Conservation (phyloP, 2,329 filamentous ascomycete species). For the Pyrenophora graminea region DNA sequence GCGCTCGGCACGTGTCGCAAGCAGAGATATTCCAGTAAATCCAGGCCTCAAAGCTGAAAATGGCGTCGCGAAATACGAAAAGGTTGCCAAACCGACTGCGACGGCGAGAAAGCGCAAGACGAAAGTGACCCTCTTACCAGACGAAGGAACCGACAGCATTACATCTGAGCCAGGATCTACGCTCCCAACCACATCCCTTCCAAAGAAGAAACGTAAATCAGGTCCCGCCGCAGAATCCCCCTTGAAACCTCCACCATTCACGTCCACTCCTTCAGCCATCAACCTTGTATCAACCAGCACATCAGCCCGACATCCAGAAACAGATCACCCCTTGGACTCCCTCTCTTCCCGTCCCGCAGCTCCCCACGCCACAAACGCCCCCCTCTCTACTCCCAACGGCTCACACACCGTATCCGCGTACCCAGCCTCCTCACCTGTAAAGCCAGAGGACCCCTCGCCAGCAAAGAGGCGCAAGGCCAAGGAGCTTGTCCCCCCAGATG, state of each 20-base stretch:
- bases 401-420: conserved; percentile 61
- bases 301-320: neutral
- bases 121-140: conserved; percentile 9
- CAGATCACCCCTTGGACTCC: conserved; percentile 32
- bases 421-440: conserved; percentile 41
- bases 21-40: conserved; percentile 25
- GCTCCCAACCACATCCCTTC: conserved; percentile 36
- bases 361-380: conserved; percentile 69
- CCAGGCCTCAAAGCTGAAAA: conserved; percentile 21
- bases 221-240: conserved; percentile 15
- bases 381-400: conserved; percentile 71
- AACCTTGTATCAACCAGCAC: conserved; percentile 47
- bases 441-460: conserved; percentile 38
- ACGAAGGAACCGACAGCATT: neutral
- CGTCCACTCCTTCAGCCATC: conserved; percentile 56
- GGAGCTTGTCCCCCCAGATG: conserved; percentile 45
- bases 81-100: conserved; percentile 12
- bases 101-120: conserved; percentile 34
- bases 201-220: conserved; percentile 37
- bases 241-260: conserved; percentile 32
- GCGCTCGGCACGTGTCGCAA: conserved; percentile 56
- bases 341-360: conserved; percentile 60
- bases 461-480: conserved; percentile 50
- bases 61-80: conserved; percentile 16
- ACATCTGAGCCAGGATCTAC: neutral